Conservation (phyloP, 164 flowering plant genomes). For the Houttuynia cordata region DNA sequence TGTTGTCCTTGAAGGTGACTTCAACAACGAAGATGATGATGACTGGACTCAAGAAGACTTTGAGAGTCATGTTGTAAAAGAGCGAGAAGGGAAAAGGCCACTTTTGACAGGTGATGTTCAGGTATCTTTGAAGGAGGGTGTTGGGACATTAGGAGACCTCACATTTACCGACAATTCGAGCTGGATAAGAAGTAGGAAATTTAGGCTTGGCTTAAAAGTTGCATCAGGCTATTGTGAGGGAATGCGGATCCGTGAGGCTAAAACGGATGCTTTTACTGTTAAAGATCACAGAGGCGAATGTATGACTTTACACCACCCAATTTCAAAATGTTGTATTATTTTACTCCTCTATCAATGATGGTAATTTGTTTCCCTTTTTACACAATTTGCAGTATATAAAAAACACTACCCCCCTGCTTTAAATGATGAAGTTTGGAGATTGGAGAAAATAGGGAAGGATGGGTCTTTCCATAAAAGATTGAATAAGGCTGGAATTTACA, state of each 20-base stretch:
- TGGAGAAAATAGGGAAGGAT: constrained; percentile 95
- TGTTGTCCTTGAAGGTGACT: constrained; percentile 97
- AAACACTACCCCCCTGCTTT: constrained; percentile 93
- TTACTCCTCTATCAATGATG: background rate
- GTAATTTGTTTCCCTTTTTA: background rate
- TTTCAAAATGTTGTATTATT: background rate
- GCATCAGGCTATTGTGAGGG: constrained; percentile 65
- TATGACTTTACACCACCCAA: constrained; percentile 20
- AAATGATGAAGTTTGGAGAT: constrained; percentile 84
- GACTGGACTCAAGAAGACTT: constrained; percentile 79
- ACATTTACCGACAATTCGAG: constrained; percentile 96
- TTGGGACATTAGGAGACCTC: constrained; percentile 85
- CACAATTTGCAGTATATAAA: constrained; percentile 58
- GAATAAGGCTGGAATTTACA: constrained; percentile 53
- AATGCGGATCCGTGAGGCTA: constrained; percentile 79
- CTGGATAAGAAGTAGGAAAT: constrained; percentile 93
- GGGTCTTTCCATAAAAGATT: constrained; percentile 90
- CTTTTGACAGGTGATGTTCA: constrained; percentile 83
- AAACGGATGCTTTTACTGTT: constrained; percentile 89
- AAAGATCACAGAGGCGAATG: constrained; percentile 99
- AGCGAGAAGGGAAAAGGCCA: constrained; percentile 95
- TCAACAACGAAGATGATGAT: constrained; percentile 77
- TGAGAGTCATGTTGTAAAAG: constrained; percentile 83
- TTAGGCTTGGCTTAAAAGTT: constrained; percentile 84
- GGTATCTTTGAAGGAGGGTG: constrained; percentile 77